These are phyloP conservation scores for Malus hybrid DNA, from an alignment of 331 rosid species.

Conservation along the genomic window DNA sequence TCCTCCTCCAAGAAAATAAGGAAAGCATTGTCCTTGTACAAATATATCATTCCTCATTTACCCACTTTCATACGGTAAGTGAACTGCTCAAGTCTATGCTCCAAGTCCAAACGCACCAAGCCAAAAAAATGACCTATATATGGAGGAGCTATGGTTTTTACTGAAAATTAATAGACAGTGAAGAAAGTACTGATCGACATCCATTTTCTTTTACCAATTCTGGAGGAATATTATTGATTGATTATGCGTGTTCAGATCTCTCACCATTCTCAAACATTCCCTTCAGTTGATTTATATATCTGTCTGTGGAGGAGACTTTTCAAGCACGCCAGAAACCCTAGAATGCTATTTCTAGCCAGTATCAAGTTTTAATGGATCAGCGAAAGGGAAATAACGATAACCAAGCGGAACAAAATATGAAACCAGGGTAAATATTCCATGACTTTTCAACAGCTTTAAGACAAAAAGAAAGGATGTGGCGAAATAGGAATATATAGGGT, in stretches of 20 bases:
- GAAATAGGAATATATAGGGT: too few species aligned
- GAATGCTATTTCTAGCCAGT: not conserved
- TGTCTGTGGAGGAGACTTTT: not conserved
- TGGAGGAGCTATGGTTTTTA: not conserved
- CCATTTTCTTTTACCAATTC: not conserved
- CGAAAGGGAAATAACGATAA: not conserved
- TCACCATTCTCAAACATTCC: not conserved
- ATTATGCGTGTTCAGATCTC: not conserved
- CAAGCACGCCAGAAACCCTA: not conserved
- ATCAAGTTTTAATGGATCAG: not conserved
- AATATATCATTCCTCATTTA: not conserved
- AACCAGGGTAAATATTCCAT: too few species aligned
- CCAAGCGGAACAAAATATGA: too few species aligned
- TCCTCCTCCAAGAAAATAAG: too few species aligned
- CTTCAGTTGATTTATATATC: not conserved
- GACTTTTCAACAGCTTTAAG: too few species aligned
- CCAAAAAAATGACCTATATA: not conserved
- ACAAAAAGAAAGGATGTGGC: too few species aligned
- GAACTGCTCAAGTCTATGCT: not conserved
- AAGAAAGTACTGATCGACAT: not conserved
- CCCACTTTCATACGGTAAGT: not conserved
- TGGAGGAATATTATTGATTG: not conserved
- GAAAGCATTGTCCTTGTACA: too few species aligned
- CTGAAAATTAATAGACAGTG: not conserved
- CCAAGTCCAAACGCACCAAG: not conserved